Conservation (phyloP, 2,329 filamentous ascomycete species). For the Capronia americana region DNA sequence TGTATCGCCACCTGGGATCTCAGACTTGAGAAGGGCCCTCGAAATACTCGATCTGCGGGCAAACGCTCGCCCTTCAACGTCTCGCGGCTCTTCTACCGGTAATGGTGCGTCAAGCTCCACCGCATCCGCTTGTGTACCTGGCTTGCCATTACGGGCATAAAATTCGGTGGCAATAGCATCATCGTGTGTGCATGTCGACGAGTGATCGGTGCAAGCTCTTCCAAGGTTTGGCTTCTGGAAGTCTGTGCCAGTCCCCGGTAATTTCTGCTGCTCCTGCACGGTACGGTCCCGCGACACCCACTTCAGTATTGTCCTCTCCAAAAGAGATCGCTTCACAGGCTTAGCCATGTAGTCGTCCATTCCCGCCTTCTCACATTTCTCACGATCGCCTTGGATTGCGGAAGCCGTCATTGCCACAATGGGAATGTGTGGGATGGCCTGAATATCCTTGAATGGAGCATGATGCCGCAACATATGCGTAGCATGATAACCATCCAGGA, state of each 20-base stretch:
- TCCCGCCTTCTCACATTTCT: constrained; percentile 74
- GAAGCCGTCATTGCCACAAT: constrained; percentile 84
- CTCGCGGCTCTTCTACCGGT: constrained; percentile 36
- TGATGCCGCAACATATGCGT: constrained; percentile 76
- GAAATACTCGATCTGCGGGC: constrained; percentile 40
- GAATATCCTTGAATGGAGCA: constrained; percentile 65
- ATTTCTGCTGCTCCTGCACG: background rate
- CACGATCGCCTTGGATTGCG: constrained; percentile 76
- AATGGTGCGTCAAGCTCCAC: background rate
- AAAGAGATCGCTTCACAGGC: constrained; percentile 70
- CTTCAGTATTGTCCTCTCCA: constrained; percentile 74
- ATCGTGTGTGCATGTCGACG: constrained; percentile 35
- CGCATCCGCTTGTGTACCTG: background rate
- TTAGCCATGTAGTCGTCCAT: constrained; percentile 81
- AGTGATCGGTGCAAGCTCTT: constrained; percentile 32
- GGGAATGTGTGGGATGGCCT: constrained; percentile 65
- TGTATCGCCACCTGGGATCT: constrained; percentile 37
- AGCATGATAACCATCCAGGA: constrained; percentile 78
- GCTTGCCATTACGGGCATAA: constrained; percentile 13
- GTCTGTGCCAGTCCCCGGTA: constrained; percentile 1
- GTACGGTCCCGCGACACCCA: constrained; percentile 57
- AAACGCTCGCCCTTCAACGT: constrained; percentile 39
- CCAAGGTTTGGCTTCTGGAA: constrained; percentile 16
- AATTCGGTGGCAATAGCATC: constrained; percentile 36
- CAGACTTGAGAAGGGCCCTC: constrained; percentile 41